Conservation (phyloP, 2,329 filamentous ascomycete species). For the Alternaria burnsii region DNA sequence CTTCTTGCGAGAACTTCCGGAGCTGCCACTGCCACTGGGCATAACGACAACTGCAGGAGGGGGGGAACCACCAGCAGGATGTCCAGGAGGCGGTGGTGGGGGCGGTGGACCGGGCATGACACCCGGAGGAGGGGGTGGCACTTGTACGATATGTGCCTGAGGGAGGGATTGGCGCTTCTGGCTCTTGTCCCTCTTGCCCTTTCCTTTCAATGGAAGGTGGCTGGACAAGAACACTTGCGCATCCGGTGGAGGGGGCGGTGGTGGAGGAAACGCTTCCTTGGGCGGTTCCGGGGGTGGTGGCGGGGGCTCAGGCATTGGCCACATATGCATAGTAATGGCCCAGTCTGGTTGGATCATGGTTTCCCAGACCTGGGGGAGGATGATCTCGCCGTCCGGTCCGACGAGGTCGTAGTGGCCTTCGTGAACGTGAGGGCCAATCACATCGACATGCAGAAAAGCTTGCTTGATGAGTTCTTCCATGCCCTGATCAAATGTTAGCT, state of each 20-base stretch:
- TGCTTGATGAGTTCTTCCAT: constrained; percentile 61
- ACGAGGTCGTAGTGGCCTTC: constrained; percentile 59
- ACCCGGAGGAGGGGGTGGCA: constrained; percentile 9
- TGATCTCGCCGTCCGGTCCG: constrained; percentile 59
- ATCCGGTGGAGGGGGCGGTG: constrained; percentile 27
- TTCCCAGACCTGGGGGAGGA: constrained; percentile 60
- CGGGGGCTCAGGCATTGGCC: constrained; percentile 53
- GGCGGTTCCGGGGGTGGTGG: constrained; percentile 20
- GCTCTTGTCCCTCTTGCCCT: constrained; percentile 25
- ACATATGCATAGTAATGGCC: constrained; percentile 60
- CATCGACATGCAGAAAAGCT: constrained; percentile 58
- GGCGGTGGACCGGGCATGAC: constrained; percentile 4
- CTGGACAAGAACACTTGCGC: constrained; percentile 21
- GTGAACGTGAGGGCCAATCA: constrained; percentile 56
- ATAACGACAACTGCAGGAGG: constrained; percentile 19
- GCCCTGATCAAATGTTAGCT: constrained; percentile 73
- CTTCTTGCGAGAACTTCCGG: constrained; percentile 20
- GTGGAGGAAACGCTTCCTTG: constrained; percentile 14
- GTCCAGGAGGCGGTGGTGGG: constrained; percentile 14
- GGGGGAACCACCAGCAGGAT: constrained; percentile 17
- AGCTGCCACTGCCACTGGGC: constrained; percentile 10
- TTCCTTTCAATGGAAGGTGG: constrained; percentile 23
- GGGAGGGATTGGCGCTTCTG: constrained; percentile 23
- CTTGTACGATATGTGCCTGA: constrained; percentile 21
- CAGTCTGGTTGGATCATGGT: constrained; percentile 58